A percentile compares a stretch with the other conserved stretches of the same genome.
These are phyloP conservation scores for Elymus sibiricus DNA, from an alignment of 176 grass and related monocot species.

Conservation along the genomic window DNA sequence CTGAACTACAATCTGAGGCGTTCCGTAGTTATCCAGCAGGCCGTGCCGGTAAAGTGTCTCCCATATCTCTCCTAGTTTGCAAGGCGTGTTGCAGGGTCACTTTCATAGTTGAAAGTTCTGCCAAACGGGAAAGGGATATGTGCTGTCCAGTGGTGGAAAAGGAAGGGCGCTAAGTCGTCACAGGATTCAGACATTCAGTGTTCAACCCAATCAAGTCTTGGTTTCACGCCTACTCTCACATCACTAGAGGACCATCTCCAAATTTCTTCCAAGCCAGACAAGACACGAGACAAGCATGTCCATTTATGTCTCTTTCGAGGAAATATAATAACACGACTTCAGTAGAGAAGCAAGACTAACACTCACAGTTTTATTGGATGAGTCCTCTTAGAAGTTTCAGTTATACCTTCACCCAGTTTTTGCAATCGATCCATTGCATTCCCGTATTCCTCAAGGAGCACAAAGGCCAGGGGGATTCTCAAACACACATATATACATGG, in stretches of 20 bases:
- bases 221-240: background rate
- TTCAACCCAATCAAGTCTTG: background rate
- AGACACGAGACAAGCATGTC: background rate
- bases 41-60: too few species aligned
- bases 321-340: background rate
- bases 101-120: background rate
- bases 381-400: background rate
- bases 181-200: background rate
- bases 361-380: background rate
- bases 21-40: too few species aligned
- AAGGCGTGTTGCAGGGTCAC: background rate
- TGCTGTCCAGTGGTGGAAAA: background rate
- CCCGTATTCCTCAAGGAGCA: background rate
- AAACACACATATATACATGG: background rate
- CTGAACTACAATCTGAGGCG: too few species aligned
- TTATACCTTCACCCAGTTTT: background rate
- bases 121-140: background rate
- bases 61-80: background rate
- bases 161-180: too few species aligned
- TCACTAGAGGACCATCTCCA: background rate
- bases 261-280: background rate
- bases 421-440: background rate
- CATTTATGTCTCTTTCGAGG: background rate
- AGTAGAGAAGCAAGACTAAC: background rate
- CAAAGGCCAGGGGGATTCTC: background rate